phyloP scores from a whole-genome alignment of 2,329 filamentous ascomycete genomes.

The Ophioceras dolichostomum region DNA sequence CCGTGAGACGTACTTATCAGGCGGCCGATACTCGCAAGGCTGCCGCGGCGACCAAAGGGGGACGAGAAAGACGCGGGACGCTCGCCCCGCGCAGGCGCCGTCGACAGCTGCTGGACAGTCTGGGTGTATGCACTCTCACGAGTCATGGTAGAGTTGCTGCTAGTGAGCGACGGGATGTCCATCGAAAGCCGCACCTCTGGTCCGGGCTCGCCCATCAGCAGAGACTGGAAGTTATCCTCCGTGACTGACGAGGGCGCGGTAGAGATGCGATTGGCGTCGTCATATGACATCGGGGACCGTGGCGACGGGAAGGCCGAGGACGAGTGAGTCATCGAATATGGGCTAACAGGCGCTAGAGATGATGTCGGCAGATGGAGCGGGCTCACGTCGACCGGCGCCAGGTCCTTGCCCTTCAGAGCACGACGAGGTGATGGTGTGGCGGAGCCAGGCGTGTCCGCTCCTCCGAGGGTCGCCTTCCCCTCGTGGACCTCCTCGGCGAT shows the following conservation, averaged over 20 bases:
- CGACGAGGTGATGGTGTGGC: constrained; percentile 32
- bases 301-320: constrained; percentile 63
- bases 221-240: constrained; percentile 61
- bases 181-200: constrained; percentile 57
- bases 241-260: constrained; percentile 64
- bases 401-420: constrained; percentile 27
- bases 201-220: constrained; percentile 61
- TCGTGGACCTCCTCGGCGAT: constrained; percentile 30
- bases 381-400: constrained; percentile 37
- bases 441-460: constrained; percentile 24
- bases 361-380: constrained; percentile 30
- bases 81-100: constrained; percentile 37
- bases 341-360: constrained; percentile 41
- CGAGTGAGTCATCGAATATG: constrained; percentile 50
- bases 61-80: constrained; percentile 49
- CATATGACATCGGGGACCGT: constrained; percentile 55
- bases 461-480: constrained; percentile 1
- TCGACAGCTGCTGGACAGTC: constrained; percentile 32
- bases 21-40: constrained; percentile 64
- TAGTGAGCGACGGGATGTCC: constrained; percentile 63
- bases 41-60: constrained; percentile 57
- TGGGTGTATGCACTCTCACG: constrained; percentile 45
- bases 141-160: constrained; percentile 67
- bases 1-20: constrained; percentile 65
- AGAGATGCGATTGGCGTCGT: constrained; percentile 54